Base-by-base conservation (phyloP, 345 rosid species). In the Hypericum androsaemum region DNA sequence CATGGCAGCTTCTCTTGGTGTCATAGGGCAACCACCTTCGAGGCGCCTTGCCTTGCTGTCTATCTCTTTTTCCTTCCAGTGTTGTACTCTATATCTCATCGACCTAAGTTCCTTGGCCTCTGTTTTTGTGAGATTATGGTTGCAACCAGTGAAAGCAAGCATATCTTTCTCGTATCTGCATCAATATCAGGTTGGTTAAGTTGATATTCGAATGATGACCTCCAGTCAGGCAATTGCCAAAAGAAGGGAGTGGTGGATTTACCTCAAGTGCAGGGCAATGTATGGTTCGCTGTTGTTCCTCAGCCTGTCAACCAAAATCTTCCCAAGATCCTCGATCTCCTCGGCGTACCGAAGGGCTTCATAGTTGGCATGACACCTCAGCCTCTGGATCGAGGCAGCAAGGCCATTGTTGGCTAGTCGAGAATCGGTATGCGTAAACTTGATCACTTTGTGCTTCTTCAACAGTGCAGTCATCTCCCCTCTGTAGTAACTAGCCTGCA, bases 61-160 rank as follows among this genome's bases (percentile, higher is more conserved):
- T 46, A 94, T 88, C 62, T 94, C 99, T 72, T 94, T 94, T 78
- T 86, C 97, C 77, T 94, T 88, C 99, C 99, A 94, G 41, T 94
- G 99, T 67, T 68, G 77, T 39, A 82, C 82, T 44, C 45, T 72
- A 57, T 83, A 83, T 64, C 99, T 80, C 99, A 88, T 94, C 5
- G 55, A 56, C 39, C 72, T 67, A 17, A 94, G 99, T 36, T 94
- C 92, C 65, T 74, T 76, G 6, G 83, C 83, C 66, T 94, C 99
- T 56, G 52, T 68, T 13, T 56, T 59, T 0, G 97, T 83, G 39
- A 94, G 90, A 56, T 94, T 88, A 74, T 88, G 87, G 78, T 60
- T 88, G 76, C 99, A 94, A 57, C 99, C 99, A 3, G 97, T 94
- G 76, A 94, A 94, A 17, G 99, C 86, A 43, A 94, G 87, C 99